A percentile compares a stretch with the other conserved stretches of the same genome.
These are phyloP conservation scores for Chaetomiaceae sp. DNA, from an alignment of 2,329 filamentous ascomycete species.

Conservation along the genomic window DNA sequence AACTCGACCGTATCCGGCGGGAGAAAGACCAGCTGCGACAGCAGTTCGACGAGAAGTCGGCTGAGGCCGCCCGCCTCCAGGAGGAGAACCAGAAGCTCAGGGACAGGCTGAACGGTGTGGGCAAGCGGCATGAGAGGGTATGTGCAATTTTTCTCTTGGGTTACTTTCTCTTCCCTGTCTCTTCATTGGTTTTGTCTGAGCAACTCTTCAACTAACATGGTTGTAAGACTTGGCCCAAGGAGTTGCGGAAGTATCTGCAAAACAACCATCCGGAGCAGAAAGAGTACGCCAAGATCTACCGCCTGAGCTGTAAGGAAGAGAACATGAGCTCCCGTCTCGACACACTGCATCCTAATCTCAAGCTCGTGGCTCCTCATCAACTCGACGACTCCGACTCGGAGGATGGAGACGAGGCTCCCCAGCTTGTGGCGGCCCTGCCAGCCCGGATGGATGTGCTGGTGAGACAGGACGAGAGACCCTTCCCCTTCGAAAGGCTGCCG, in stretches of 20 bases:
- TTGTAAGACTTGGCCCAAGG: slow-evolving; percentile 1
- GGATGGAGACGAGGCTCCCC: not conserved
- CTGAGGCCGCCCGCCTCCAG: not conserved
- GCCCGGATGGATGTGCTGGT: not conserved
- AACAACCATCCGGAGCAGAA: not conserved
- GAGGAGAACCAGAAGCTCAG: not conserved
- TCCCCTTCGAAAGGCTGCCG: slow-evolving; percentile 31
- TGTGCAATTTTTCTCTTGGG: not conserved
- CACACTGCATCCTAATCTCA: slow-evolving; percentile 31
- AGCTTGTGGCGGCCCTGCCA: not conserved
- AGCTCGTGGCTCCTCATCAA: slow-evolving; percentile 11
- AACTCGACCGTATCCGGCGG: not conserved
- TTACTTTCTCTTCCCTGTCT: not conserved
- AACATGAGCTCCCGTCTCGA: slow-evolving; percentile 28
- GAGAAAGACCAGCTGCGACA: too few species aligned
- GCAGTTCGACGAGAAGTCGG: not conserved
- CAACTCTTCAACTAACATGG: not conserved
- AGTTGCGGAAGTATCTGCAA: not conserved
- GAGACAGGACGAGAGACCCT: not conserved
- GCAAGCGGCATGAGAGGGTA: not conserved
- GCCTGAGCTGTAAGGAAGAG: slow-evolving; percentile 32
- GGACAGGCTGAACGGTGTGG: not conserved
- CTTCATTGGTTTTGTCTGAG: too few species aligned
- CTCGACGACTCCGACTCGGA: not conserved
- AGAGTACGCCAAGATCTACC: not conserved